Evolutionary conservation across 352 stramenopile genomes (phyloP), one percentile per base, ranked within the genome.

Genomic region (Thalassiosira sp.): DNA sequence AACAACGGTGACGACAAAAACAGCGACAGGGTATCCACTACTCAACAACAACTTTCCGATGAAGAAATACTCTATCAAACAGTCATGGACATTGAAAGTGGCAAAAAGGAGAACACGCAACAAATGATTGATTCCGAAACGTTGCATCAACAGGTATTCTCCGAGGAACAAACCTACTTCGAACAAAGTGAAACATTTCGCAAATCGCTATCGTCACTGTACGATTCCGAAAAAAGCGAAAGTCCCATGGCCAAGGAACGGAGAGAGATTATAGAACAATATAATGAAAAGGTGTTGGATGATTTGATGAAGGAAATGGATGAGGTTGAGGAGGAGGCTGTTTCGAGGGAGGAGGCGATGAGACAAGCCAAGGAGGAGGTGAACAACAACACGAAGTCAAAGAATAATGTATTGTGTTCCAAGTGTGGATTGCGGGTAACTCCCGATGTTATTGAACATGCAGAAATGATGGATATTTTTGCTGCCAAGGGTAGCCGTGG

Each of bases 161-260:
- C 46, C 15, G 72, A 81, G 24, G 72, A 81, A 51, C 18, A 67
- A 56, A 28, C 53, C 11, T 72, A 81, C 28, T 58, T 81, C 16
- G 3, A 68, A 45, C 72, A 81, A 52, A 81, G 72, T 61, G 49
- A 62, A 15, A 43, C 66, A 42, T 81, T 81, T 66, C 72, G 72
- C 20, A 71, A 72, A 27, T 59, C 64, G 11, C 37, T 81, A 37
- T 57, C 63, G 0, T 45, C 63, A 18, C 37, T 46, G 28, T 37
- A 35, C 16, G 5, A 57, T 42, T 37, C 62, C 25, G 18, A 42
- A 25, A 37, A 28, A 0, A 40, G 13, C 27, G 72, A 80, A 51
- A 62, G 20, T 42, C 63, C 57, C n/a, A 75, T 75, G 54, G 62
- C 56, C 0, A 80, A 45, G 33, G 46, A 45, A 37, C 40, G 72